Percentiles rank a stretch among this genome's conserved stretches.
phyloP scores from a whole-genome alignment of 208 protist species.

The Strigomonas galati region DNA sequence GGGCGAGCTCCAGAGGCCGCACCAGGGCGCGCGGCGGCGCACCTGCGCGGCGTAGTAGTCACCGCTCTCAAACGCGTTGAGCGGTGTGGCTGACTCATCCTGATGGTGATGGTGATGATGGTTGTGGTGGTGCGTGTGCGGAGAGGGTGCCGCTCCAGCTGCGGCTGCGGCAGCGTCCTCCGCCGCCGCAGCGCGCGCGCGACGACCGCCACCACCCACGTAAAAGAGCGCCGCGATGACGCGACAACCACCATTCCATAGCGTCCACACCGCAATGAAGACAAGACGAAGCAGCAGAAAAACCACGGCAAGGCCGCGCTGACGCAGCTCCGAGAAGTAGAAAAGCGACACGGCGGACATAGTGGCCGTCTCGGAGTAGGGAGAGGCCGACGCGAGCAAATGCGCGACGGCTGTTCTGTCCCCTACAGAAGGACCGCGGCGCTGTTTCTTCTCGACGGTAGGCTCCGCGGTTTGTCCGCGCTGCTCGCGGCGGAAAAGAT shows the following conservation, averaged over 20 bases:
- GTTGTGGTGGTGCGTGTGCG: not conserved
- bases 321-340: too few species aligned
- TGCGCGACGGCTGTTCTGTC: conserved; percentile 1
- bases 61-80: too few species aligned
- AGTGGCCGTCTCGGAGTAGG: conserved; percentile 16
- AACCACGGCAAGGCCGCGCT: too few species aligned
- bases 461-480: too few species aligned
- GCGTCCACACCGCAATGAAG: conserved; percentile 29
- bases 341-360: not conserved
- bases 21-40: not conserved
- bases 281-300: conserved; percentile 10
- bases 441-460: not conserved
- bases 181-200: not conserved
- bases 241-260: conserved; percentile 2
- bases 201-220: too few species aligned
- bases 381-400: conserved; percentile 20
- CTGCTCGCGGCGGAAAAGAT: too few species aligned
- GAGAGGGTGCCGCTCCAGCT: not conserved
- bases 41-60: not conserved
- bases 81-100: too few species aligned
- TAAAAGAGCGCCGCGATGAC: too few species aligned
- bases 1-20: conserved; percentile 2
- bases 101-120: too few species aligned
- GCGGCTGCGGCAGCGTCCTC: not conserved
- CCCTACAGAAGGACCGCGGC: conserved; percentile 6